Evolutionary conservation across 441 rosid genomes (phyloP), one percentile per base, ranked within the genome.

Genomic region (Raphanus hybrid): DNA sequence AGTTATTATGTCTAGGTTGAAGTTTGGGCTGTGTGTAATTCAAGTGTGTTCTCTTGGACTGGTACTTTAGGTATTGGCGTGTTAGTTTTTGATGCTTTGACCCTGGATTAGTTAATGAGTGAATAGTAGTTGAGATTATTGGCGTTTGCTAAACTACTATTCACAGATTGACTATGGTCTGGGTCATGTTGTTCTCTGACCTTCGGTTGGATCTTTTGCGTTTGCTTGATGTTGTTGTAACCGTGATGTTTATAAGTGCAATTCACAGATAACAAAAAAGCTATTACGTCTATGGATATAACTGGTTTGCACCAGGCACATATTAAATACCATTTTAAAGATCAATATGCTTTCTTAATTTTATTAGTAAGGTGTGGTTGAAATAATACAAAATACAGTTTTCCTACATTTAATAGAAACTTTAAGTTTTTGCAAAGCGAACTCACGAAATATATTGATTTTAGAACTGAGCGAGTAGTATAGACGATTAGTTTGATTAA

Each of bases 121-220:
- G 57, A 50, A 50, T 50, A 50, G 20, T 15, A 6, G 57, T 52
- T 52, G 57, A 52, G 57, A 52, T 52, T 52, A 52, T 52, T 52
- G 57, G 20, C 57, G 57, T 52, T 52, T 52, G 57, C 20, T 48
- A 8, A 52, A 50, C 57, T 50, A 50, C 57, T 50, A 14, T 50
- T 50, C 57, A 50, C 18, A 50, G 18, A 48, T 50, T 50, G 18
- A 50, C 57, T 50, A 50, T 50, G 57, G 57, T 50, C 57, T 50
- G 8, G 57, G 57, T 50, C 57, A 52, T 6, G 9, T 48, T 48
- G 7, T 48, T n/a, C 20, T 14, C 20, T 52, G 57, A 52, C 20
- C 57, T 14, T 52, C 9, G 57, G 57, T 52, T 52, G 57, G 20
- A 52, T 52, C 3, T 15, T 52, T 52, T 52, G 57, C 57, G 20